These are phyloP conservation scores for Starmerella asiatica DNA, from an alignment of 805 yeast species.

Conservation along the genomic window DNA sequence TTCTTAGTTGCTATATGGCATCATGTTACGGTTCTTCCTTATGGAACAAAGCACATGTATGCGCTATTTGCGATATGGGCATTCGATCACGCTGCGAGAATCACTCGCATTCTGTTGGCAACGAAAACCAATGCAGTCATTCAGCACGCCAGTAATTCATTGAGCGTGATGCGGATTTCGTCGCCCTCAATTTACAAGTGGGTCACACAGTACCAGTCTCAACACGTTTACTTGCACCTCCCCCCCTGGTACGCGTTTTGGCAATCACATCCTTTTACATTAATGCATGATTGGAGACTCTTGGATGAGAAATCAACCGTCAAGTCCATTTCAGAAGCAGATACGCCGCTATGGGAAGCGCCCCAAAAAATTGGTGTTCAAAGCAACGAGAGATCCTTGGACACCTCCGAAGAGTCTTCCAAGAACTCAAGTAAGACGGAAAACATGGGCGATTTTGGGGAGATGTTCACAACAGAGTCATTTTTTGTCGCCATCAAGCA, in stretches of 20 bases:
- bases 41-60: constrained; percentile 12
- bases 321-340: not conserved
- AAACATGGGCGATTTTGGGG: not conserved
- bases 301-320: not conserved
- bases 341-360: not conserved
- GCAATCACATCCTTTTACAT: constrained; percentile 65
- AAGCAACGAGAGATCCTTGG: not conserved
- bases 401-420: not conserved
- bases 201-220: constrained; percentile 40
- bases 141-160: constrained; percentile 20
- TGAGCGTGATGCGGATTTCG: constrained; percentile 23
- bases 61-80: constrained; percentile 48
- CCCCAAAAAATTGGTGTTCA: not conserved
- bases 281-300: constrained; percentile 8
- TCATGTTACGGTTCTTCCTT: constrained; percentile 29
- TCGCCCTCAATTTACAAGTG: constrained; percentile 35
- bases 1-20: constrained; percentile 48
- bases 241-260: constrained; percentile 38
- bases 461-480: not conserved
- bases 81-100: constrained; percentile 46
- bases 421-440: no score
- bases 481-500: constrained; percentile 11
- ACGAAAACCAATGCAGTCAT: constrained; percentile 32
- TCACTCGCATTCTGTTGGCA: constrained; percentile 39
- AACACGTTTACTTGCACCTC: constrained; percentile 42